Conservation (phyloP, 225 moss, liverwort and hornwort species). For the Polytrichum commune region DNA sequence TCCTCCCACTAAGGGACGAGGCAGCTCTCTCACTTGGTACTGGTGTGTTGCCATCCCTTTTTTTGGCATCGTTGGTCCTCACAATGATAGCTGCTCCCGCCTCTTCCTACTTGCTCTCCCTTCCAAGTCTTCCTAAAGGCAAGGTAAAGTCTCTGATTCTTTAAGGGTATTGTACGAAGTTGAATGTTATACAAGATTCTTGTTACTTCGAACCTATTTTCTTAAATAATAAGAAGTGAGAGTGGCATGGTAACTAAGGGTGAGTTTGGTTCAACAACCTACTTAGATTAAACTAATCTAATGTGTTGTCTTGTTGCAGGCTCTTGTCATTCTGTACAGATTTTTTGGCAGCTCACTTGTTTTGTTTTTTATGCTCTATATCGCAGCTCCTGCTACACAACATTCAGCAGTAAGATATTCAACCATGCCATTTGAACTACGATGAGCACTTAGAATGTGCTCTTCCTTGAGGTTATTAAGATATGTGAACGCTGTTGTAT, state of each 20-base stretch:
- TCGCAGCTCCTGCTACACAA: slow-evolving; percentile 35
- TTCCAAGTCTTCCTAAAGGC: slow-evolving; percentile 55
- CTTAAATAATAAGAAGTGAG: no score
- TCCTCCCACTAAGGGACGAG: slow-evolving; percentile 61
- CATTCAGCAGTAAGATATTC: slow-evolving; percentile 17
- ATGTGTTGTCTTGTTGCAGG: slow-evolving; percentile 28
- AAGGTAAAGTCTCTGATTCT: slow-evolving; percentile 30
- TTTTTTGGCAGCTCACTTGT: slow-evolving; percentile 58
- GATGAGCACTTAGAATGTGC: no score
- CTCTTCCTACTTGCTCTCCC: slow-evolving; percentile 62
- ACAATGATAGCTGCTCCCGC: slow-evolving; percentile 66
- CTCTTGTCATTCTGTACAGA: slow-evolving; percentile 55
- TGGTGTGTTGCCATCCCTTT: slow-evolving; percentile 52
- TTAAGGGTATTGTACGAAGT: not conserved
- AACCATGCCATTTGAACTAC: no score
- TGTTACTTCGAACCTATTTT: no score
- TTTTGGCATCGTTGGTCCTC: slow-evolving; percentile 53
- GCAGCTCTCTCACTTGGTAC: slow-evolving; percentile 60
- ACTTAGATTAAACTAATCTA: not conserved
- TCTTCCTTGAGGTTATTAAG: no score
- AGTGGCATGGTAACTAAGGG: no score
- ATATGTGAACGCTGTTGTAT: no score
- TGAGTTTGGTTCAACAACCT: no score
- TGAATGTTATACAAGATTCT: not conserved
- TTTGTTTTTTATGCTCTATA: slow-evolving; percentile 50